These are phyloP conservation scores for Colletotrichum sp. DNA, from an alignment of 2,329 filamentous ascomycete genomes.

Conservation along the genomic window DNA sequence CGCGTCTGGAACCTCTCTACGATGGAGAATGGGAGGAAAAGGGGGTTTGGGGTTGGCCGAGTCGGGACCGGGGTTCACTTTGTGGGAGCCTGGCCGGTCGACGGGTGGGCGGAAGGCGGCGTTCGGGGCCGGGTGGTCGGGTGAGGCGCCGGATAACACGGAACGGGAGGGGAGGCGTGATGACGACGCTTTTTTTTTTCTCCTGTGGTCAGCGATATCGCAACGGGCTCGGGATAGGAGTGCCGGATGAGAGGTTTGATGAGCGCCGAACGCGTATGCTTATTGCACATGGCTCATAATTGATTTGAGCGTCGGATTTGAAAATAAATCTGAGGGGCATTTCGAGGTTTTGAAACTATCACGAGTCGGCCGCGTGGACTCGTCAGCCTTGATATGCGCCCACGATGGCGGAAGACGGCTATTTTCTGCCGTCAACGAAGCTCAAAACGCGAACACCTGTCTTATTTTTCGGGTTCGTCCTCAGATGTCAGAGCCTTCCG, in stretches of 20 bases:
- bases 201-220: background rate
- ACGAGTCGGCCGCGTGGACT: background rate
- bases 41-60: background rate
- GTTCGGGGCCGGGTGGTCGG: background rate
- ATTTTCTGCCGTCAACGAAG: background rate
- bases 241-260: background rate
- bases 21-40: background rate
- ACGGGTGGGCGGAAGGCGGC: background rate
- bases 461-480: background rate
- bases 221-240: background rate
- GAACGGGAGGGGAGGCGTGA: background rate
- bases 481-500: too few relatives aligned
- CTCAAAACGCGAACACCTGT: background rate
- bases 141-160: background rate
- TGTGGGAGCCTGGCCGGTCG: background rate
- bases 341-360: background rate
- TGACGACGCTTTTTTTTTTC: background rate
- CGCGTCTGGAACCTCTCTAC: background rate
- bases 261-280: background rate
- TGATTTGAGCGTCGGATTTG: background rate
- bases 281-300: background rate
- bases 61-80: background rate
- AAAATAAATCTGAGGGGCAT: background rate
- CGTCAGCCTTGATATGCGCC: fast-evolving
- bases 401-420: background rate